These are phyloP conservation scores for Purpureocillium lavendulum DNA, from an alignment of 2,329 filamentous ascomycete genomes.

Conservation along the genomic window DNA sequence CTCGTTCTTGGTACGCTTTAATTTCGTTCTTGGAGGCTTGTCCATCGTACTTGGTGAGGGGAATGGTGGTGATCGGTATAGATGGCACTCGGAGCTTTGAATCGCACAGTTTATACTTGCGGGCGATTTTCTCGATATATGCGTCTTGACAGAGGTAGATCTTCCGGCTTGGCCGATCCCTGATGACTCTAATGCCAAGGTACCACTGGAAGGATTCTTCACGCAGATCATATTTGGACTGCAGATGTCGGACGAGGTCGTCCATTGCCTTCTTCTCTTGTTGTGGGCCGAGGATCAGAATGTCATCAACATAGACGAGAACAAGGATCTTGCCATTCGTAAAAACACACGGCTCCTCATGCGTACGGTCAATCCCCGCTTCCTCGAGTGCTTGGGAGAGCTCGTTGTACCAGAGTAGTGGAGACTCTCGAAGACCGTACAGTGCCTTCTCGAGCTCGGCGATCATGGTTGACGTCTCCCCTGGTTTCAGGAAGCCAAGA, in stretches of 20 bases:
- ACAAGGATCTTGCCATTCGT: neutral
- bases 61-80: neutral
- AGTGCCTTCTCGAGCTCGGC: neutral
- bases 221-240: neutral
- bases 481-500: too few relatives aligned
- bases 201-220: conserved; percentile 1
- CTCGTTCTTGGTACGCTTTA: too few relatives aligned
- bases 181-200: conserved; percentile 1
- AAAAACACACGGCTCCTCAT: neutral
- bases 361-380: neutral
- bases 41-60: neutral
- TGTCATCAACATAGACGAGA: neutral
- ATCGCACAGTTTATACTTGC: neutral
- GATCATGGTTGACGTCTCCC: neutral
- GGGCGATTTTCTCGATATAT: too few relatives aligned
- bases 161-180: neutral
- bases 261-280: neutral
- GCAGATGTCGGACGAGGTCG: neutral
- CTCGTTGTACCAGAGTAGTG: conserved; percentile 1
- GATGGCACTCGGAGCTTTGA: too few relatives aligned
- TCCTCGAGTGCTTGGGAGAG: neutral
- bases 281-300: neutral
- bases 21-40: neutral
- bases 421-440: conserved; percentile 1
- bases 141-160: neutral